Conservation (phyloP, 805 yeast genomes). For the Saccharomycopsis sp. region DNA sequence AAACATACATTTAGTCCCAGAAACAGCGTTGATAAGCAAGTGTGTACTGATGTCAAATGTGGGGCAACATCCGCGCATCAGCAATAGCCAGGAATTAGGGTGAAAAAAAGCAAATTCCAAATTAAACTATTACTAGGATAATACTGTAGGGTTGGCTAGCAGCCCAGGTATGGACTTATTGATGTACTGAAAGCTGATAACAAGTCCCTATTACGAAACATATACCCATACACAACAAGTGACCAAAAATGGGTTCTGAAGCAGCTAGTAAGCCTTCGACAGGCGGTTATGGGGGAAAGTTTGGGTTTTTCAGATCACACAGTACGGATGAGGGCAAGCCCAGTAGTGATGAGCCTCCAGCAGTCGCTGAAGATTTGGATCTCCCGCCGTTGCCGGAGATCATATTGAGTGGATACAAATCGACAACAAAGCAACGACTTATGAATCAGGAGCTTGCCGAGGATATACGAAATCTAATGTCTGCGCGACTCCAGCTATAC, state of each 20-base stretch:
- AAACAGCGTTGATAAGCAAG: no score
- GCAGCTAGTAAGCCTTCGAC: not conserved
- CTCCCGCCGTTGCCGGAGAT: constrained; percentile 47
- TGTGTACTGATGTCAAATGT: no score
- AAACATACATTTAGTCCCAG: no score
- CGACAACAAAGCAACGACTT: constrained; percentile 50
- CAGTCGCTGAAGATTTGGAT: not conserved
- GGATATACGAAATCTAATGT: constrained; percentile 65
- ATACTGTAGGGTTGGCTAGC: no score
- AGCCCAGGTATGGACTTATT: no score
- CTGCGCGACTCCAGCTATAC: constrained; percentile 70
- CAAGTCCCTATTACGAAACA: no score
- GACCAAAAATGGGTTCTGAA: not conserved
- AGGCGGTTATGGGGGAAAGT: not conserved
- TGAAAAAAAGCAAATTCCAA: no score
- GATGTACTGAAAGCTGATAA: no score
- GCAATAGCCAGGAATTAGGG: no score
- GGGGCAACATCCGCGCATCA: no score
- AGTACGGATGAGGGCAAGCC: not conserved
- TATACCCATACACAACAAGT: not conserved
- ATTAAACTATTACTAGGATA: no score
- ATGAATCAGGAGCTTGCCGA: constrained; percentile 60
- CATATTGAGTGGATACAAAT: constrained; percentile 51
- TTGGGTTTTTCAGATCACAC: not conserved
- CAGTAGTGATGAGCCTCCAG: not conserved